Percentiles rank a stretch among this genome's conserved stretches.
Conservation (phyloP, 2,329 filamentous ascomycete genomes). For the Madurella fahalii region DNA sequence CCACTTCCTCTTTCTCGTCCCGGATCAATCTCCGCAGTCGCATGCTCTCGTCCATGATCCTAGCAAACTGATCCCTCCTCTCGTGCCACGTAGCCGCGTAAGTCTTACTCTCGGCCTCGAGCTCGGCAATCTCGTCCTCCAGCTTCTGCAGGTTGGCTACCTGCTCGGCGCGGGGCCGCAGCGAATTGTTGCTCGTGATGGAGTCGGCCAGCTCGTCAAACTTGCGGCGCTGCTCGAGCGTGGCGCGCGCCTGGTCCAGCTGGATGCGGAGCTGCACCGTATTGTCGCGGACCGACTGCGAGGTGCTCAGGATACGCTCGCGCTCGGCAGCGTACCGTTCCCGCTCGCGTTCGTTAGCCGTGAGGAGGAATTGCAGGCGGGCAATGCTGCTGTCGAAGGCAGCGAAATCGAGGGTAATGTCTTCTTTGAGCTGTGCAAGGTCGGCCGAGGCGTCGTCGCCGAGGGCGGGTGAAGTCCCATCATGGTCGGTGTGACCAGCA, state of each 20-base stretch:
- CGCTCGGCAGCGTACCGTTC: conserved; percentile 80
- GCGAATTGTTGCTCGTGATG: conserved; percentile 74
- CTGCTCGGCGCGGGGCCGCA: conserved; percentile 83
- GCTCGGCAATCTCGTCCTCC: conserved; percentile 80
- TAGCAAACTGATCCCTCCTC: conserved; percentile 78
- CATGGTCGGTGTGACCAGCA: conserved; percentile 32
- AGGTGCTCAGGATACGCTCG: conserved; percentile 70
- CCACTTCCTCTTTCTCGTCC: conserved; percentile 93
- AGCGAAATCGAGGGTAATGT: conserved; percentile 82
- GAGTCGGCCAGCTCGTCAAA: conserved; percentile 87
- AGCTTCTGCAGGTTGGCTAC: conserved; percentile 72
- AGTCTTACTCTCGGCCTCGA: conserved; percentile 77
- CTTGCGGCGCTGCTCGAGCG: conserved; percentile 71
- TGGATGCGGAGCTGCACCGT: conserved; percentile 69
- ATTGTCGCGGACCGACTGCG: conserved; percentile 70
- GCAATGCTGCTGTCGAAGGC: conserved; percentile 82
- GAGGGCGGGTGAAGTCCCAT: conserved; percentile 23
- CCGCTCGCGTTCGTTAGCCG: conserved; percentile 78
- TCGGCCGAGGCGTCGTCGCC: conserved; percentile 29
- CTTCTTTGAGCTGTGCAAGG: conserved; percentile 70
- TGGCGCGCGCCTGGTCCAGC: conserved; percentile 70
- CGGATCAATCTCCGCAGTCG: conserved; percentile 78
- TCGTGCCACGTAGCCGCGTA: conserved; percentile 83
- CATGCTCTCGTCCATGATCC: conserved; percentile 89
- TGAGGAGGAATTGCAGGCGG: conserved; percentile 80